Base-by-base conservation (phyloP, 208 protist genomes). In the Leptomonas seymouri region DNA sequence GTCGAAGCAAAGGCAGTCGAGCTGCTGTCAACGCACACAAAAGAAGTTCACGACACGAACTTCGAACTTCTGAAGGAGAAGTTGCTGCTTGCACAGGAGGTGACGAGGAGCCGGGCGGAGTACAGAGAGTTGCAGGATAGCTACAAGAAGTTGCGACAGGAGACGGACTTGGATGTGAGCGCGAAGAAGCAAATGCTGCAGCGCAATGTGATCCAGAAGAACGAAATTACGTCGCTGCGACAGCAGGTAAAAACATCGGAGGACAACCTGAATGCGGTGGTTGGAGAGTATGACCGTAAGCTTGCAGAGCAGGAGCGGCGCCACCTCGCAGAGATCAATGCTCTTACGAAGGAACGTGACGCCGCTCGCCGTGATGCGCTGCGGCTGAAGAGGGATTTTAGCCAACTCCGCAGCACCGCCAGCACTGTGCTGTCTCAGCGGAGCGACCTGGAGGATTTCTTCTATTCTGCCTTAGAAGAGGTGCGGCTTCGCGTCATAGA, bases 401-500 rank as follows among this genome's bases (percentile, higher is more conserved):
- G 56, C 27, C 75, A 86, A 55, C 65, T 97, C 39, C 90, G 91
- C 11, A 54, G 48, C 16, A 60, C 85, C 3, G 80, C 91, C 30
- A 16, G 53, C n/a, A 53, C 81, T 51, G 64, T 98, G 39, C 50
- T 97, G n/a, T 36, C 70, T 9, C 79, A 90, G 59, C 90, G 91
- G 25, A 80, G 76, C 20, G 94, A 97, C 31, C 75, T 98, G 28
- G 87, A 98, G 68, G 44, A 63, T 23, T 98, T 96, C 61, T 98
- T 98, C 76, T 71, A 91, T 65, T 83, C 82, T 2, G 92, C 94
- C 0, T 72, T 98, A 21, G 63, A 59, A 2, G 80, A 96, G 46
- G 93, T 98, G n/a, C 84, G 87, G 8, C 39, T 50, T 23, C 73
- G 86, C 28, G 69, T 89, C 25, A 46, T 91, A 21, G 71, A 81